These are phyloP conservation scores for Pilaira anomala DNA, from an alignment of 192 early-diverging fungal genomes.

Conservation along the genomic window DNA sequence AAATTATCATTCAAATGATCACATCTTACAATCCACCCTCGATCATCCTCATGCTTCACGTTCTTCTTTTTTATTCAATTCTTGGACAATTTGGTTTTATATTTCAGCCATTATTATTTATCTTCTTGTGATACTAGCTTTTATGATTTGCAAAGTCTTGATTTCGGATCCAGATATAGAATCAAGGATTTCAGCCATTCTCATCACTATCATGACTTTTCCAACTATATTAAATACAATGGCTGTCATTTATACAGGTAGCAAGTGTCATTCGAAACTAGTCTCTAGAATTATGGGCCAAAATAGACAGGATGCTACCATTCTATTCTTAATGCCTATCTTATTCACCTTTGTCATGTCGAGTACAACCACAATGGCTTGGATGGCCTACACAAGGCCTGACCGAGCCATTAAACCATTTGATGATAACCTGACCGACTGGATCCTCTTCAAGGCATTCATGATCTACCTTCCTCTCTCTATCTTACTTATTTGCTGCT, in stretches of 20 bases:
- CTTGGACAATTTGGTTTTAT: constrained; percentile 9
- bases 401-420: background rate
- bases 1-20: background rate
- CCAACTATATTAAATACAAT: background rate
- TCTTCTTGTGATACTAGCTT: background rate
- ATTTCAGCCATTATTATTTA: constrained; percentile 2
- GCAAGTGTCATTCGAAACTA: background rate
- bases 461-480: background rate
- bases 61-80: background rate
- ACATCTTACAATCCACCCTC: background rate
- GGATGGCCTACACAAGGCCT: background rate
- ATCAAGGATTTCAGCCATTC: background rate
- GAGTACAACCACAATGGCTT: background rate
- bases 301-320: background rate
- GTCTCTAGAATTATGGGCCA: constrained; percentile 7
- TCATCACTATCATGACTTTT: background rate
- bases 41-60: too few species aligned
- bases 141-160: background rate
- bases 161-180: background rate
- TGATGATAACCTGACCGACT: background rate
- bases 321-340: constrained; percentile 2
- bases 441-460: background rate
- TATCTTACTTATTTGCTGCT: background rate
- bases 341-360: background rate
- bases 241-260: constrained; percentile 4